phyloP scores from a whole-genome alignment of 2,329 filamentous ascomycete genomes.

The Aureobasidium sp. region DNA sequence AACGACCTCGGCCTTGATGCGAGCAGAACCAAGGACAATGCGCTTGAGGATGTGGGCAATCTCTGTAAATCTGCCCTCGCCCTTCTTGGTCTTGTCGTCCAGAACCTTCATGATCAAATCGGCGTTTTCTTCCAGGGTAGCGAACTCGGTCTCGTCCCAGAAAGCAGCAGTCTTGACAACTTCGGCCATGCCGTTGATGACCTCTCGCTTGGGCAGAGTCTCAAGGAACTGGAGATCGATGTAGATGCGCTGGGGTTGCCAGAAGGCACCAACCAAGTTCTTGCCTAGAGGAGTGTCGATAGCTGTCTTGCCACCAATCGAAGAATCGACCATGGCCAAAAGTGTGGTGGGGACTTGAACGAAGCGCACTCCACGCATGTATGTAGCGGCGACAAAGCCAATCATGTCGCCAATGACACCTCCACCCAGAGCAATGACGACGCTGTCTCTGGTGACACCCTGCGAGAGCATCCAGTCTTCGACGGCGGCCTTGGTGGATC shows the following conservation, averaged over 20 bases:
- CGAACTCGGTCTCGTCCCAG: constrained; percentile 84
- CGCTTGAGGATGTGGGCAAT: constrained; percentile 50
- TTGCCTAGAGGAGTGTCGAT: constrained; percentile 96
- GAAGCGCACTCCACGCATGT: constrained; percentile 95
- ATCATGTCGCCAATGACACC: constrained; percentile 98
- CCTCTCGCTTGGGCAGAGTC: constrained; percentile 81
- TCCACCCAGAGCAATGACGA: constrained; percentile 88
- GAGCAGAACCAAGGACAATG: constrained; percentile 81
- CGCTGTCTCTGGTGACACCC: constrained; percentile 88
- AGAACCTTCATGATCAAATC: constrained; percentile 66
- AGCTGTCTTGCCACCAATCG: constrained; percentile 95
- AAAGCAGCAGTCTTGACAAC: constrained; percentile 83
- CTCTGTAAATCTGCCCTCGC: constrained; percentile 55
- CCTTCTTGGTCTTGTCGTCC: constrained; percentile 49
- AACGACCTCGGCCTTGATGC: constrained; percentile 89
- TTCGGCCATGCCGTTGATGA: constrained; percentile 98
- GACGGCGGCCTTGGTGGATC: constrained; percentile 88
- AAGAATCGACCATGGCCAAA: constrained; percentile 96
- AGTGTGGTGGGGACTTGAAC: constrained; percentile 95
- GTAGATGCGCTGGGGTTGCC: constrained; percentile 91
- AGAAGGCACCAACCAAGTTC: constrained; percentile 92
- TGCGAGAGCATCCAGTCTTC: constrained; percentile 95
- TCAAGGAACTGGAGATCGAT: constrained; percentile 90
- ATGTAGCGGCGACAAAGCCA: constrained; percentile 93
- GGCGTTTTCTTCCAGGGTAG: constrained; percentile 74